Base-by-base conservation (phyloP, 2,329 filamentous ascomycete genomes). In the Dactylellina sp. region DNA sequence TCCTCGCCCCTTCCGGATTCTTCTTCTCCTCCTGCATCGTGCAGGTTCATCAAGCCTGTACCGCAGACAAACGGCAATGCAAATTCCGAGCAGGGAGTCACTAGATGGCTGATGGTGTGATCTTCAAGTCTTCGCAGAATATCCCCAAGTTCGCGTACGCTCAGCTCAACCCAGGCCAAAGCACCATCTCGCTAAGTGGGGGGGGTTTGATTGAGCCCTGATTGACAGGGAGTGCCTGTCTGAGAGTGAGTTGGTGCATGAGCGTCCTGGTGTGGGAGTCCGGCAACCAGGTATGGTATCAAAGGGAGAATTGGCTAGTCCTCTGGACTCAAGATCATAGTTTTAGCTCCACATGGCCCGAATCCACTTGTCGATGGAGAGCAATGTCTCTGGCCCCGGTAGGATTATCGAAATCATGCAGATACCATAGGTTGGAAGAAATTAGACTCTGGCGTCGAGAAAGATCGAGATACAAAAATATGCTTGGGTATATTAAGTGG, bases 211-310 rank as follows among this genome's bases (percentile, higher is more conserved):
- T 25, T 44, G 40, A 24, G 37, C 25, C 39, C 22, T 35, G 47
- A 53, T n/a, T 22, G 47, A 64, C 49, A 56, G 37, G 60, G 49
- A 32, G 9, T 32, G 28, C 28, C 28, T 32, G 28, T 9, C 28
- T 32, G n/a, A 4, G n/a, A 47, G 40, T 18, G 25, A 37, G 32
- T 55, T 47, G 60, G 37, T n/a, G 22, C 5, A 39, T 6, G 22
- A 50, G 35, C 7, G 24, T 7, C 46, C 39, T 53, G 60, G 62
- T 66, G 62, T 65, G 61, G 61, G 61, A 57, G 62, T 66, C 62
- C 52, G 40, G 62, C 20, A 28, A 66, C 62, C 62, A 59, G 62
- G 62, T 66, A 60, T 57, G 62, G 62, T 66, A 60, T 57, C 14
- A 50, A 32, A 14, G 37, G 2, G 47, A 28, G 5, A 14, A 20